Evolutionary conservation across 306 rosid genomes (phyloP).

Genomic region (Quercus agrifolia): DNA sequence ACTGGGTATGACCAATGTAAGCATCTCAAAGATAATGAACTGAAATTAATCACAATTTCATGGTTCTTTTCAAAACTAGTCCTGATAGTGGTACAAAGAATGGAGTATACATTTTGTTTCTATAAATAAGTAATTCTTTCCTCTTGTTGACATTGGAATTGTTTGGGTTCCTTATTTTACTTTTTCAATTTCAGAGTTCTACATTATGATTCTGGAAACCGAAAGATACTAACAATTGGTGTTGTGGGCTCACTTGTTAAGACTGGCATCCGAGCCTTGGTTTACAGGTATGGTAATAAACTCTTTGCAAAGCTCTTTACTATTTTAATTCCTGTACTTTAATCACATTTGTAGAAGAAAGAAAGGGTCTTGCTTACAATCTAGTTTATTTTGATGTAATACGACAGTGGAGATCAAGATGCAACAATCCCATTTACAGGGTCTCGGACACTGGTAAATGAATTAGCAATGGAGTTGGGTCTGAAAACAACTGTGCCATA

Average conservation of each 20-base stretch:
- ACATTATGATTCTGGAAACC: conserved; percentile 28
- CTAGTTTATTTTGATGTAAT: background rate
- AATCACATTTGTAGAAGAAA: background rate
- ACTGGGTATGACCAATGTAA: too few species aligned
- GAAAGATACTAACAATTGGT: conserved; percentile 35
- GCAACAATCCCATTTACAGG: conserved; percentile 23
- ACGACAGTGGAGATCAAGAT: conserved; percentile 33
- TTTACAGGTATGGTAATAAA: conserved; percentile 30
- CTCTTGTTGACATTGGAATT: too few species aligned
- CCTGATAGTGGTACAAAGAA: too few species aligned
- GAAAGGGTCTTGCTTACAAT: background rate
- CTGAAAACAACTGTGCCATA: conserved; percentile 29
- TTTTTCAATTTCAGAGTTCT: conserved; percentile 16
- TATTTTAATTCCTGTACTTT: background rate
- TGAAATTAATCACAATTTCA: too few species aligned
- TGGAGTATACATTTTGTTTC: too few species aligned
- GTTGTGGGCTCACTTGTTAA: conserved; percentile 36
- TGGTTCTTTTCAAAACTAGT: too few species aligned
- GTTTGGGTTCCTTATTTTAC: background rate
- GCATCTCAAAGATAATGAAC: too few species aligned
- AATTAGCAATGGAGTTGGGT: conserved; percentile 15
- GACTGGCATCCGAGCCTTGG: conserved; percentile 44
- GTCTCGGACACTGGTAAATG: conserved; percentile 7
- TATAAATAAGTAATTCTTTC: too few species aligned
- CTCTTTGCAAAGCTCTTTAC: background rate